A percentile compares a stretch with the other conserved stretches of the same genome.
Evolutionary conservation across 2,329 filamentous ascomycete species (phyloP).

Genomic region (Reticulascus tulasneorum): DNA sequence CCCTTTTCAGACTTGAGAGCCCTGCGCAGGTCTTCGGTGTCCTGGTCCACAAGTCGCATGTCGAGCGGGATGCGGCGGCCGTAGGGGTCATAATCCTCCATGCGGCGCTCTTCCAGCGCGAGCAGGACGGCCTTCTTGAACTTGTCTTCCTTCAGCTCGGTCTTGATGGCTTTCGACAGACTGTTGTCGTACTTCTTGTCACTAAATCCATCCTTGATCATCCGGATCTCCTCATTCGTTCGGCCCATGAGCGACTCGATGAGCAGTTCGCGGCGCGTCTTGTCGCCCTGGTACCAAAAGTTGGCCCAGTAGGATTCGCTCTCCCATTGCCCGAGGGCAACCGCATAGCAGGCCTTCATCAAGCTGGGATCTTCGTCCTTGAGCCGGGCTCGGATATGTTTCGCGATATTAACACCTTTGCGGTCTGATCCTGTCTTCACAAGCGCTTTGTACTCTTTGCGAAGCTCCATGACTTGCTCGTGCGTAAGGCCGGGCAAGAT

Average conservation of each 20-base stretch:
- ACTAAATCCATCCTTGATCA: conserved; percentile 82
- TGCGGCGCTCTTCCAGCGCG: conserved; percentile 75
- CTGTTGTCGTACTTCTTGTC: conserved; percentile 90
- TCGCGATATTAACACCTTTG: conserved; percentile 79
- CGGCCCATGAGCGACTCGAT: conserved; percentile 93
- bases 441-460: conserved; percentile 84
- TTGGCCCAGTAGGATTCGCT: conserved; percentile 97
- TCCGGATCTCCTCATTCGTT: conserved; percentile 77
- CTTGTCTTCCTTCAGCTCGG: conserved; percentile 91
- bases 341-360: conserved; percentile 88
- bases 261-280: conserved; percentile 78
- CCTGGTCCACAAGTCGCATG: conserved; percentile 58
- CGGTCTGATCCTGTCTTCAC: conserved; percentile 72
- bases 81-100: conserved; percentile 71
- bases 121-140: conserved; percentile 85
- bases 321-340: conserved; percentile 86
- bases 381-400: conserved; percentile 73
- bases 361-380: conserved; percentile 72
- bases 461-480: conserved; percentile 81
- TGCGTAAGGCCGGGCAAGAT: conserved; percentile 81
- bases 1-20: conserved; percentile 71
- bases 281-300: conserved; percentile 91
- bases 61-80: conserved; percentile 58
- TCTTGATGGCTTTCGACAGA: conserved; percentile 80
- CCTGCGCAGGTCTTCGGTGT: conserved; percentile 67